Percentiles rank a stretch among this genome's conserved stretches.
Evolutionary conservation across 1,284 basidiomycete genomes (phyloP).

Genomic region (Phlebopus sp.): DNA sequence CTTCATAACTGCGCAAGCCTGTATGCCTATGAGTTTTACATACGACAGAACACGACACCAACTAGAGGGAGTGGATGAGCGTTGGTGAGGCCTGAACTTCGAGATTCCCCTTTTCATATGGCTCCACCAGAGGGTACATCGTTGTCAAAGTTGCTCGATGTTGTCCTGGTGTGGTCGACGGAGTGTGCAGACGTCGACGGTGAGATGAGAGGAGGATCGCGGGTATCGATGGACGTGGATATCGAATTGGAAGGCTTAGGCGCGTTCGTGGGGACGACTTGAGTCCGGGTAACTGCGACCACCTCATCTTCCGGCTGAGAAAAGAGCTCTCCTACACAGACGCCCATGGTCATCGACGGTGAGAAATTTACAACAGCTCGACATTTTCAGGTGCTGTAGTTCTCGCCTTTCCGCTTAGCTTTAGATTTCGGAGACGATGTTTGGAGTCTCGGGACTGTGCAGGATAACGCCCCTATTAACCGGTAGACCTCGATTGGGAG

Average conservation of each 20-base stretch:
- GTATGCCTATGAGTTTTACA: slow-evolving; percentile 4
- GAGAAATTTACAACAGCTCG: too few relatives aligned
- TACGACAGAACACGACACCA: slow-evolving; percentile 31
- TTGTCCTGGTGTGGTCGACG: neutral
- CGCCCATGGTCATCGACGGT: too few relatives aligned
- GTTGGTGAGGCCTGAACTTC: slow-evolving; percentile 53
- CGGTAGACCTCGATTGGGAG: too few relatives aligned
- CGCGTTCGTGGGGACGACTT: neutral
- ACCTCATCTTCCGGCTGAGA: neutral
- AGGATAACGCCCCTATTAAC: too few relatives aligned
- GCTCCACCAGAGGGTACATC: slow-evolving; percentile 63
- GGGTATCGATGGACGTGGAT: slow-evolving; percentile 22
- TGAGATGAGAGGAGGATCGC: neutral
- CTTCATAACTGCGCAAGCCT: slow-evolving; percentile 61
- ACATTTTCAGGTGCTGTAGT: too few relatives aligned
- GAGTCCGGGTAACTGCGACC: neutral
- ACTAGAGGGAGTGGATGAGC: slow-evolving; percentile 78
- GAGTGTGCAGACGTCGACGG: neutral
- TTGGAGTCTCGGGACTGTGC: too few relatives aligned
- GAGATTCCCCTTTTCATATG: slow-evolving; percentile 64
- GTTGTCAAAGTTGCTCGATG: slow-evolving; percentile 4
- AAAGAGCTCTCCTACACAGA: too few relatives aligned
- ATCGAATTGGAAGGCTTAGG: slow-evolving; percentile 8
- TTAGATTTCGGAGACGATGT: too few relatives aligned
- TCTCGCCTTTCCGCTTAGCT: too few relatives aligned